These are phyloP conservation scores for Grosmannia clavigera DNA, from an alignment of 2,329 filamentous ascomycete genomes.

Conservation along the genomic window DNA sequence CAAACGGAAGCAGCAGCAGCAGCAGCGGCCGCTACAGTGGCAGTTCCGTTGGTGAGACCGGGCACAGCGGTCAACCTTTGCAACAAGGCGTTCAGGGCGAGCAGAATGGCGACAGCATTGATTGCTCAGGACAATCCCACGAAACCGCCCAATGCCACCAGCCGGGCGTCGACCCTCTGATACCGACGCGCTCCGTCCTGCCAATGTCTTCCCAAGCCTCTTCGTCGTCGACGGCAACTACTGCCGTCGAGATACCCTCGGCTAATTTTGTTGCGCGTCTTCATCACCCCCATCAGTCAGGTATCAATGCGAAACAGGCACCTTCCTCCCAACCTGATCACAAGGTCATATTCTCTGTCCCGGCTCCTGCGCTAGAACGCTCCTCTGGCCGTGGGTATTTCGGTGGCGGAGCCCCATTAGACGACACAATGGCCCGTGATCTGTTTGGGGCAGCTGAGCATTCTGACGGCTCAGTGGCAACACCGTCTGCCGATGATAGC, in stretches of 20 bases:
- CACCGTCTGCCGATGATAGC: background rate
- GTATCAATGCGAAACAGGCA: background rate
- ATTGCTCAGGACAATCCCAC: background rate
- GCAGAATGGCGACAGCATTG: background rate
- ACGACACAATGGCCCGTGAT: conserved; percentile 1
- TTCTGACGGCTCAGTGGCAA: background rate
- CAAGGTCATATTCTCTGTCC: conserved; percentile 7
- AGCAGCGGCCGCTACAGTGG: background rate
- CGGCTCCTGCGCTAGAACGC: conserved; percentile 2
- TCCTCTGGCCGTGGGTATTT: background rate
- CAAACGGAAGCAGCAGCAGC: conserved; percentile 2
- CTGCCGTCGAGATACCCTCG: conserved; percentile 4
- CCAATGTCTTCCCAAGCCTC: background rate
- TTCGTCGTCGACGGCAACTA: conserved; percentile 2
- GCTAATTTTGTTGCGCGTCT: conserved; percentile 9
- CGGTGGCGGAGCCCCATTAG: background rate
- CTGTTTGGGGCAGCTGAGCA: background rate
- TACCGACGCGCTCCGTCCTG: background rate
- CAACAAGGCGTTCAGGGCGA: background rate
- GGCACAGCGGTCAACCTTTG: background rate
- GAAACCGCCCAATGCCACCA: background rate
- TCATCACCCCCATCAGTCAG: conserved; percentile 3
- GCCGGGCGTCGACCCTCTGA: background rate
- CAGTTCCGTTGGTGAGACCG: background rate
- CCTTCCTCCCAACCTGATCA: conserved; percentile 1